Evolutionary conservation across 2,329 filamentous ascomycete genomes (phyloP), one percentile per base, ranked within the genome.

Genomic region (Clonostachys solani): DNA sequence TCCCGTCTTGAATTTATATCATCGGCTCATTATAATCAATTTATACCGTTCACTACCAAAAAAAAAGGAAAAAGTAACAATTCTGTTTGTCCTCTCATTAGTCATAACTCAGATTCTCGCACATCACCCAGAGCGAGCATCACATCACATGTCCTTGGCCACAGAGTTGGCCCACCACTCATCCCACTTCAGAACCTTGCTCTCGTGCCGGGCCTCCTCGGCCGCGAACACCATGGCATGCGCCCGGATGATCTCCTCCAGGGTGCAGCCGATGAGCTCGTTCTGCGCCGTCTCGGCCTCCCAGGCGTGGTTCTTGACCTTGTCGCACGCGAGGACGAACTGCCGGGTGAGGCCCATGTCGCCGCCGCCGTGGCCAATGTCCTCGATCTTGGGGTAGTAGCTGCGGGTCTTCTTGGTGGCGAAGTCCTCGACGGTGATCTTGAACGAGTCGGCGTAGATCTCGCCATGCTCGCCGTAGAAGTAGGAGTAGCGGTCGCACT

Each of bases 221-320:
- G 92, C 94, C 19, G 90, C 92, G 72, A 96, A 99, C 0, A 96
- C 92, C 67, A 94, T 80, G 3, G 88, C 92, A 68, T 97, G 94
- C 59, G 90, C 95, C 43, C 87, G 77, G n/a, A 97, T 77, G 2
- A 87, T 82, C 60, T 97, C 94, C 48, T 96, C 89, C 8, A 96
- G 69, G 12, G 86, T 87, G 66, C 89, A 95, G 0, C 90, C 91
- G 23, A 97, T 74, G 60, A 85, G 82, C 58, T 83, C 73, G 48
- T 75, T 74, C 74, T 97, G 92, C 2, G 92, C 92, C 51, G 78
- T 77, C 38, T 77, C 70, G 1, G 87, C 85, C 29, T 72, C 67
- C 80, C 84, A 82, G 0, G 75, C 79, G 49, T 81, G 74, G 51
- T 84, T 86, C 64, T 91, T 87, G 41, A 95, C 90, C 5, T 80